A percentile compares a stretch with the other conserved stretches of the same genome.
These are phyloP conservation scores for Exophiala mesophila DNA, from an alignment of 2,329 filamentous ascomycete species.

Conservation along the genomic window DNA sequence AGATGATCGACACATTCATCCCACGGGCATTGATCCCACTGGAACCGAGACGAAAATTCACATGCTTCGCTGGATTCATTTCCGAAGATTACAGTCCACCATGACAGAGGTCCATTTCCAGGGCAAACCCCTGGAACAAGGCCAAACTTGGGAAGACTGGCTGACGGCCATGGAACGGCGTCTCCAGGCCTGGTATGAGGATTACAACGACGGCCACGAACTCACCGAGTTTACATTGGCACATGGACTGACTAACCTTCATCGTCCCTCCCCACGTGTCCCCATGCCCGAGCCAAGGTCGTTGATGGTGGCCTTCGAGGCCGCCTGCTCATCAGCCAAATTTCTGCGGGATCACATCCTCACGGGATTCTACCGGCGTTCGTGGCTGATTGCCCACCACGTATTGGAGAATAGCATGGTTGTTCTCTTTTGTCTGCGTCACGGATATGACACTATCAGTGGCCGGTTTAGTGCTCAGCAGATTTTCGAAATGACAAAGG, in stretches of 20 bases:
- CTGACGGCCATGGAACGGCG: slow-evolving; percentile 26
- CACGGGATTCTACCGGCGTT: slow-evolving; percentile 27
- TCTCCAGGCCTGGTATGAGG: slow-evolving; percentile 26
- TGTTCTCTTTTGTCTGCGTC: slow-evolving; percentile 31
- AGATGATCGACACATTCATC: slow-evolving; percentile 26
- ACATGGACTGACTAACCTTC: slow-evolving; percentile 27
- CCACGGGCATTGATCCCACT: slow-evolving; percentile 23
- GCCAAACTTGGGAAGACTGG: slow-evolving; percentile 29
- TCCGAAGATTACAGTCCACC: slow-evolving; percentile 26
- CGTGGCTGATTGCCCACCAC: slow-evolving; percentile 28
- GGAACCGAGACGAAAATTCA: slow-evolving; percentile 27
- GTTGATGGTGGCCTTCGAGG: slow-evolving; percentile 28
- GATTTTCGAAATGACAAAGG: slow-evolving; percentile 33
- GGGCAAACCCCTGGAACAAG: slow-evolving; percentile 24
- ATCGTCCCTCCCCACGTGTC: slow-evolving; percentile 27
- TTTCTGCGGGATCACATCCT: slow-evolving; percentile 27
- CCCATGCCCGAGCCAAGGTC: slow-evolving; percentile 25
- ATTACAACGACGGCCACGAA: slow-evolving; percentile 27
- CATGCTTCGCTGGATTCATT: slow-evolving; percentile 27
- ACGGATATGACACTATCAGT: slow-evolving; percentile 30
- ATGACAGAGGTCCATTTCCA: slow-evolving; percentile 30
- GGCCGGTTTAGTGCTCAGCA: slow-evolving; percentile 28
- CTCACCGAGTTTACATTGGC: slow-evolving; percentile 26
- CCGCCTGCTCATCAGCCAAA: slow-evolving; percentile 25
- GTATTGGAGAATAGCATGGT: slow-evolving; percentile 29